These are phyloP conservation scores for Entomortierella lignicola DNA, from an alignment of 192 early-diverging fungal species.

Conservation along the genomic window DNA sequence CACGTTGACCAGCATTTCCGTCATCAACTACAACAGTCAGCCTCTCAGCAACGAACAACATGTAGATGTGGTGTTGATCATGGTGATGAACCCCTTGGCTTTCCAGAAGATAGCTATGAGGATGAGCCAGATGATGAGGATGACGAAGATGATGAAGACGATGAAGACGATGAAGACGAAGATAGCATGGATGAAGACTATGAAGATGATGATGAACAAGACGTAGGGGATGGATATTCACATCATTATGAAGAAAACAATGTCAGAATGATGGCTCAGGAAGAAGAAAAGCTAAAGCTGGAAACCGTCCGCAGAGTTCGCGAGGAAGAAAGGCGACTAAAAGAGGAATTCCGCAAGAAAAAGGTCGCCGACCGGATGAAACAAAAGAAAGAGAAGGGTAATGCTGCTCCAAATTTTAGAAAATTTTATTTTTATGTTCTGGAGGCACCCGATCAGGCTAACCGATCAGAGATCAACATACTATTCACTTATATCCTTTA, in stretches of 20 bases:
- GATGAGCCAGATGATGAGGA: constrained; percentile 52
- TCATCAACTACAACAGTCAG: constrained; percentile 23
- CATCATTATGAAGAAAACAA: constrained; percentile 52
- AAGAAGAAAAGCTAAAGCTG: constrained; percentile 50
- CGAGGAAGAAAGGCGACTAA: constrained; percentile 46
- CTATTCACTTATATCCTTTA: neutral
- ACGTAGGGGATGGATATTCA: constrained; percentile 50
- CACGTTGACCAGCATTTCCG: constrained; percentile 32
- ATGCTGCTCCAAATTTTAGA: no score
- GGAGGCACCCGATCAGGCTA: neutral
- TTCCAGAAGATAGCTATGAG: constrained; percentile 54
- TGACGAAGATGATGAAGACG: constrained; percentile 38
- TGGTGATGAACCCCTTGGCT: constrained; percentile 30
- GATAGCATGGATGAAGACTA: constrained; percentile 30
- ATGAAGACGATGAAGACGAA: constrained; percentile 25
- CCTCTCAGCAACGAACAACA: constrained; percentile 17
- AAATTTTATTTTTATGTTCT: no score
- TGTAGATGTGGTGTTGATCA: constrained; percentile 42
- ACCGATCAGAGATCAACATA: neutral
- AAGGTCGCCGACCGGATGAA: constrained; percentile 32
- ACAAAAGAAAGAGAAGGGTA: constrained; percentile 51
- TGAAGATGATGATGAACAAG: constrained; percentile 50
- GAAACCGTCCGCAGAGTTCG: constrained; percentile 44
- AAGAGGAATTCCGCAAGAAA: constrained; percentile 48
- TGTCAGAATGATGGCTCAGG: constrained; percentile 51